phyloP scores from a whole-genome alignment of 352 stramenopile species.

The Thraustochytrium sp. region DNA sequence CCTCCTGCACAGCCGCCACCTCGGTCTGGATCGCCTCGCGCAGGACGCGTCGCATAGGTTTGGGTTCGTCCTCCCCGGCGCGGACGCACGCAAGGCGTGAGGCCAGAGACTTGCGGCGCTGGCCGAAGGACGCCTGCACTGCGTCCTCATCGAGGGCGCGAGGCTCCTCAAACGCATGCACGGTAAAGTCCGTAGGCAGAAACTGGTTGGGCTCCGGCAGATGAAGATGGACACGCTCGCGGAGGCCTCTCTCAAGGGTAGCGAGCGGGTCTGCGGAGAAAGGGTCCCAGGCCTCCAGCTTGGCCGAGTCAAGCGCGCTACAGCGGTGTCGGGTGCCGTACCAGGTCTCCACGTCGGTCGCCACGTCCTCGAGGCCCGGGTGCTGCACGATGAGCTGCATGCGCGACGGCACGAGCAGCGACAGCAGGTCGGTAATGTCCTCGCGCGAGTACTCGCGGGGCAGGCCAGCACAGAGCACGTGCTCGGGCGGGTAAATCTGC shows the following conservation, averaged over 20 bases:
- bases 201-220: conserved; percentile 43
- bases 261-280: not conserved
- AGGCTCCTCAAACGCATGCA: not conserved
- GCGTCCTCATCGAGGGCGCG: not conserved
- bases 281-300: conserved; percentile 45
- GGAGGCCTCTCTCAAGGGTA: not conserved
- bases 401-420: conserved; percentile 49
- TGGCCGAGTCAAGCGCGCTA: conserved; percentile 39
- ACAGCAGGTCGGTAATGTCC: conserved; percentile 47
- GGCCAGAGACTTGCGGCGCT: not conserved
- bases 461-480: conserved; percentile 54
- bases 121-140: not conserved
- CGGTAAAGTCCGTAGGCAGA: conserved; percentile 38
- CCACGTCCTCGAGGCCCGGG: not conserved
- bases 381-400: conserved; percentile 54
- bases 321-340: conserved; percentile 57
- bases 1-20: not conserved
- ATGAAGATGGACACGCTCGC: not conserved
- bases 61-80: too few species aligned
- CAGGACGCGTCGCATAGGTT: not conserved
- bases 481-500: conserved; percentile 50
- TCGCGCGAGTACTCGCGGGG: too few species aligned
- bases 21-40: not conserved
- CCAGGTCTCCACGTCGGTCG: conserved; percentile 51
- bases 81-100: not conserved